Evolutionary conservation across 768 basidiomycete genomes (phyloP).

Genomic region (Boletus barrowsii): DNA sequence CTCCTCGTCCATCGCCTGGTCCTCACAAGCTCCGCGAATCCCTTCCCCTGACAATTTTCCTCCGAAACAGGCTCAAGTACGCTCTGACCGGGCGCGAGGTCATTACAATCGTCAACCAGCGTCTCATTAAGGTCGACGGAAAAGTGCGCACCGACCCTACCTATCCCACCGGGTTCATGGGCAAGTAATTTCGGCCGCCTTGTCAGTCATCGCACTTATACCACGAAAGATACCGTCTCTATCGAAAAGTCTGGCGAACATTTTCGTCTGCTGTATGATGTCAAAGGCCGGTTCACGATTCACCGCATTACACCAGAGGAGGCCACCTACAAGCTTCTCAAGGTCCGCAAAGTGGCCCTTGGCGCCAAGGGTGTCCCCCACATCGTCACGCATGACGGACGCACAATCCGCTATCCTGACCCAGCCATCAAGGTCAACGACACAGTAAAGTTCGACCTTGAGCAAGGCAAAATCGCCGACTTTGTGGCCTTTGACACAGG

Average conservation of each 20-base stretch:
- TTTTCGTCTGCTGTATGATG: constrained; percentile 98
- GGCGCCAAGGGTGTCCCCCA: constrained; percentile 94
- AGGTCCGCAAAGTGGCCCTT: constrained; percentile 88
- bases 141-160: constrained; percentile 98
- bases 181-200: constrained; percentile 41
- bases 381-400: constrained; percentile 98
- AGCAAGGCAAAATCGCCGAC: constrained; percentile 89
- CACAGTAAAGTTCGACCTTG: constrained; percentile 95
- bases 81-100: constrained; percentile 97
- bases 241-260: constrained; percentile 99
- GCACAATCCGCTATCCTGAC: constrained; percentile 99
- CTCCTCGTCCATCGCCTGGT: constrained; percentile 95
- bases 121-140: constrained; percentile 96
- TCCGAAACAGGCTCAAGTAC: constrained; percentile 99
- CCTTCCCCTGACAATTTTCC: constrained; percentile 94
- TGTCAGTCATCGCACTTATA: neutral
- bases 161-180: constrained; percentile 97
- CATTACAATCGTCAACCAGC: constrained; percentile 90
- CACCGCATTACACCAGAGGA: constrained; percentile 99
- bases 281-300: constrained; percentile 99
- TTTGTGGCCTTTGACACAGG: constrained; percentile 96
- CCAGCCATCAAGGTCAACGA: constrained; percentile 94
- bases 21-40: constrained; percentile 99
- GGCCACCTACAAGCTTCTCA: constrained; percentile 93
- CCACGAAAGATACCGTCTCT: constrained; percentile 77